These are phyloP conservation scores for Mortierella claussenii DNA, from an alignment of 192 early-diverging fungal genomes.

Conservation along the genomic window DNA sequence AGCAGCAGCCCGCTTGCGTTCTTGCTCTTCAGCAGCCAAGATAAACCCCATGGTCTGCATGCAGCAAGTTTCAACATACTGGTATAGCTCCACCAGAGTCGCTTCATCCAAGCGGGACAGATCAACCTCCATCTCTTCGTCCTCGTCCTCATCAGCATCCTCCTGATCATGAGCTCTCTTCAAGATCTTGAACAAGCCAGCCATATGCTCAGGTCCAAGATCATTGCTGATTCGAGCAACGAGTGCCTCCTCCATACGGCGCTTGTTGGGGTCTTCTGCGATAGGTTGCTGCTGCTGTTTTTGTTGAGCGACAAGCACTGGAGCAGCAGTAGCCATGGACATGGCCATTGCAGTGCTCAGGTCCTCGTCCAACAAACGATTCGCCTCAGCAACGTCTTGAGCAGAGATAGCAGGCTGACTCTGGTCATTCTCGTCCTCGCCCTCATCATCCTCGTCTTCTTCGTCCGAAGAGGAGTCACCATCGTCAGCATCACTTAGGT, in stretches of 20 bases:
- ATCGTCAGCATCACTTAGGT: conserved; percentile 14
- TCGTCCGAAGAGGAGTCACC: conserved; percentile 24
- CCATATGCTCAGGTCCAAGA: conserved; percentile 44
- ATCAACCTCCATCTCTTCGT: conserved; percentile 49
- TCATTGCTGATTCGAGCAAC: conserved; percentile 49
- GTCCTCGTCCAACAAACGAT: background rate
- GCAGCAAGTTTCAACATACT: conserved; percentile 47
- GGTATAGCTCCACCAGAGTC: conserved; percentile 40
- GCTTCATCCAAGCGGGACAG: conserved; percentile 38
- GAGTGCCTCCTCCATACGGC: conserved; percentile 42
- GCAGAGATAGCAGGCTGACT: background rate
- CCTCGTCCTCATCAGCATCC: conserved; percentile 19
- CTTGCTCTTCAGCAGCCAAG: conserved; percentile 32
- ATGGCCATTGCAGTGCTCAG: background rate
- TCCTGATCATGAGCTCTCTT: conserved; percentile 16
- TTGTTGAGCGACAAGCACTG: background rate
- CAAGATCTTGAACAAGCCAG: conserved; percentile 46
- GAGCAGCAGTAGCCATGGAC: background rate
- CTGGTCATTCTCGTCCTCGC: conserved; percentile 8
- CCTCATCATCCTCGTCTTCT: conserved; percentile 16
- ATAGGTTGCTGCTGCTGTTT: background rate
- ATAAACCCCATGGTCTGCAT: conserved; percentile 44
- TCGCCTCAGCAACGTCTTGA: background rate
- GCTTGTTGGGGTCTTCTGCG: conserved; percentile 39
- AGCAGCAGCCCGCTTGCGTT: conserved; percentile 20